Evolutionary conservation across 495 filamentous ascomycete species (phyloP).

Genomic region (Xylaria sp.): DNA sequence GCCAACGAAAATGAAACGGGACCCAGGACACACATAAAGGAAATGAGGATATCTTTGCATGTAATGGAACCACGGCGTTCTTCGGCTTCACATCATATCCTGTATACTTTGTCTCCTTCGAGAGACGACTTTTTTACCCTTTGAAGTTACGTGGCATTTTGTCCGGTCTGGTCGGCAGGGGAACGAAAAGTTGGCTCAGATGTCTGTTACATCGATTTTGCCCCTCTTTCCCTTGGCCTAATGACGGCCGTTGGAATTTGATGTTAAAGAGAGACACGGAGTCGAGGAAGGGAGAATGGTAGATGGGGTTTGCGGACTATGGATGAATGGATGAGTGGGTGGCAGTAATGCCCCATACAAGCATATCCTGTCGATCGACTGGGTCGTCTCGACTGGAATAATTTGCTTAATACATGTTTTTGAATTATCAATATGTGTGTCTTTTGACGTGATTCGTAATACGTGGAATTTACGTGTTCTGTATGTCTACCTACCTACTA

Average conservation of each 20-base stretch:
- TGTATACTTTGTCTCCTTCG: background rate
- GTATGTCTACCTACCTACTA: background rate
- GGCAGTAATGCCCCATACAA: background rate
- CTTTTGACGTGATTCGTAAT: background rate
- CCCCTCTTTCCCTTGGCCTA: background rate
- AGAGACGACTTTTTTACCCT: background rate
- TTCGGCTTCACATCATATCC: slow-evolving; percentile 17
- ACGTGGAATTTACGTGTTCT: background rate
- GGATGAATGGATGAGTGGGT: background rate
- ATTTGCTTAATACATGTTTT: slow-evolving; percentile 1
- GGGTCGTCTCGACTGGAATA: background rate
- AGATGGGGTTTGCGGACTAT: too few relatives aligned
- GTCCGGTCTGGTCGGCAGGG: background rate
- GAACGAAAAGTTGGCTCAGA: background rate
- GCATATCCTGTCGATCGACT: background rate
- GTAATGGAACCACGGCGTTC: slow-evolving; percentile 14
- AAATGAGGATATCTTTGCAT: slow-evolving; percentile 18
- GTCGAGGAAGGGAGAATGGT: background rate
- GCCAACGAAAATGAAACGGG: slow-evolving; percentile 18
- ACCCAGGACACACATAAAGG: slow-evolving; percentile 11
- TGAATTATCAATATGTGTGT: background rate
- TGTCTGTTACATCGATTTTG: background rate
- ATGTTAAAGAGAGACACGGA: background rate
- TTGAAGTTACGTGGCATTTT: background rate
- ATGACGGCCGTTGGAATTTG: background rate